A percentile compares a stretch with the other conserved stretches of the same genome.
phyloP scores from a whole-genome alignment of 352 stramenopile species.

The Globisporangium uncinulatum region DNA sequence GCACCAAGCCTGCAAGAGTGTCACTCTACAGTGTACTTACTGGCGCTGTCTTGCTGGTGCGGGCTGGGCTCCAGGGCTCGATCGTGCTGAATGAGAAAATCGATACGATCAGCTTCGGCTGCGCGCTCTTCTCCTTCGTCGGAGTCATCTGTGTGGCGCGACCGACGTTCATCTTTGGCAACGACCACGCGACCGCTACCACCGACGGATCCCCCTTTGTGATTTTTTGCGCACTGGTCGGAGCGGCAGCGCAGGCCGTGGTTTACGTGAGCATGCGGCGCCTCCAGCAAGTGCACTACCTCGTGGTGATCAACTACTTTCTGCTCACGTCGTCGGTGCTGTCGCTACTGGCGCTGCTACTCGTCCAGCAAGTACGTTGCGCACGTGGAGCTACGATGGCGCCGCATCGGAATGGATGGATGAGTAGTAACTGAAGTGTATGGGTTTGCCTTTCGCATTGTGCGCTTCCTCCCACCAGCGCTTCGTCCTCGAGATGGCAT shows the following conservation, averaged over 20 bases:
- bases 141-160: conserved; percentile 37
- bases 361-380: conserved; percentile 39
- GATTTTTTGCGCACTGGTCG: conserved; percentile 42
- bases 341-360: conserved; percentile 20
- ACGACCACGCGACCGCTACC: conserved; percentile 29
- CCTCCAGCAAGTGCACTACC: conserved; percentile 44
- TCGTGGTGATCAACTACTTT: conserved; percentile 78
- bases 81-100: conserved; percentile 26
- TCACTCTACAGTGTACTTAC: neutral
- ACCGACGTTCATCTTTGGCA: conserved; percentile 34
- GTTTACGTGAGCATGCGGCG: conserved; percentile 69
- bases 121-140: conserved; percentile 25
- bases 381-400: too few relatives aligned
- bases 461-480: conserved; percentile 8
- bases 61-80: conserved; percentile 12
- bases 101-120: conserved; percentile 19
- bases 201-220: conserved; percentile 45
- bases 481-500: conserved; percentile 22
- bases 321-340: conserved; percentile 51
- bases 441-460: too few relatives aligned
- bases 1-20: neutral
- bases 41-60: neutral
- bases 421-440: too few relatives aligned
- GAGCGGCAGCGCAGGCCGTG: conserved; percentile 56
- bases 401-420: too few relatives aligned